Base-by-base conservation (phyloP, 495 filamentous ascomycete species). In the Penicillium maclennaniae region DNA sequence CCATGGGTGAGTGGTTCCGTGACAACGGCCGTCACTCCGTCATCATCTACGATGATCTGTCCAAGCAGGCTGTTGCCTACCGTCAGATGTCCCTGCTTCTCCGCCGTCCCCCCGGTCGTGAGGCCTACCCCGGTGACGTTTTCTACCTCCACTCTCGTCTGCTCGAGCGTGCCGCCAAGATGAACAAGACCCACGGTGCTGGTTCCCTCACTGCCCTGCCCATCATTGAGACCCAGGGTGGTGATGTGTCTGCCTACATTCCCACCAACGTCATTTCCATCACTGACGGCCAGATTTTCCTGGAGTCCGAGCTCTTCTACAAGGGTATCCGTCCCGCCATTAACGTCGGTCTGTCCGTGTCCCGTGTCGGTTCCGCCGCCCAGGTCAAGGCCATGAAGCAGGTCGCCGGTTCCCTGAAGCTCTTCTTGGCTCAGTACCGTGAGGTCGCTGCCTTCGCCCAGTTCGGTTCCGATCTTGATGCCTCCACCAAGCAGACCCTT, bases 301-400 rank as follows among this genome's bases (percentile, higher is more conserved):
- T 98, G 84, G 93, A 98, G 80, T 72, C 95, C 61, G 93, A 98
- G 74, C 84, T 98, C 57, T 98, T 98, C 89, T 98, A 98, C 87
- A 98, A 98, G 88, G 93, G 93, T 96, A 78, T 98, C 78, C 95
- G 93, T 70, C 93, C 93, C 63, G 93, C 93, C 79, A 98, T 98
- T 80, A 98, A 98, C 85, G 93, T 98, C 87, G 93, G 93, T 93
- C 88, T 98, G 51, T 98, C 93, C 69, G 93, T 98, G 59, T 98
- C 93, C 69, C 93, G 93, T 87, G 93, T 98, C 85, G 93, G 93
- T 73, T 98, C 93, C 67, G 91, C 93, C 72, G 93, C 93, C 69
- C 93, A 98, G 83, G 86, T 98, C 78, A 98, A 98, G 88, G 91
- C 93, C 78, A 98, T 98, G 93, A 98, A 97, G 83, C 93, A 98